phyloP scores from a whole-genome alignment of 768 basidiomycete species.

The Auricularia sp. region DNA sequence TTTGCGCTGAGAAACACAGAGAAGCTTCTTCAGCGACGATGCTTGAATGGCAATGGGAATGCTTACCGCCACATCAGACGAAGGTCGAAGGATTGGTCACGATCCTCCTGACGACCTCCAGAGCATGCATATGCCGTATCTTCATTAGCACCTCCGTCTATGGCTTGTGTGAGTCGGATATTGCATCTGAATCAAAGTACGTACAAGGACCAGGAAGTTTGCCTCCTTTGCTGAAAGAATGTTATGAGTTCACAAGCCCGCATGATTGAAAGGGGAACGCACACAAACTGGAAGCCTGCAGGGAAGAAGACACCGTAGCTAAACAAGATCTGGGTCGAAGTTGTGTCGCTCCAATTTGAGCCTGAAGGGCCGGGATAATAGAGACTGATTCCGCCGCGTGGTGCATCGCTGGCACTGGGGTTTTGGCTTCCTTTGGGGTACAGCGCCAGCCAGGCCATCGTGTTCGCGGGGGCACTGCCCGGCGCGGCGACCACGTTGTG shows the following conservation, averaged over 20 bases:
- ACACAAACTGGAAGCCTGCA: slow-evolving; percentile 21
- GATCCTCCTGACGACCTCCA: slow-evolving; percentile 48
- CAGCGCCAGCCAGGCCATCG: slow-evolving; percentile 37
- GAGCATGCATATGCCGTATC: slow-evolving; percentile 45
- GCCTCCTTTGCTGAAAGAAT: slow-evolving; percentile 35
- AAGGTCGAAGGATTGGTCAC: slow-evolving; percentile 50
- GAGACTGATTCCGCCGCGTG: slow-evolving; percentile 55
- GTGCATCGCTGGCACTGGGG: slow-evolving; percentile 26
- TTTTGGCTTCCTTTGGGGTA: slow-evolving; percentile 52
- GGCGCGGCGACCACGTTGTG: slow-evolving; percentile 36
- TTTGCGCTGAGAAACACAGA: slow-evolving; percentile 4
- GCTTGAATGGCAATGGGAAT: not conserved
- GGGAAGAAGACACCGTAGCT: slow-evolving; percentile 50
- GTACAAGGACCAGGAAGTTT: slow-evolving; percentile 57
- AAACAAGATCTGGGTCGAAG: slow-evolving; percentile 39
- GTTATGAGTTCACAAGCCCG: not conserved
- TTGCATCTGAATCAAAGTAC: not conserved
- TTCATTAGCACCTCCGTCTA: slow-evolving; percentile 38
- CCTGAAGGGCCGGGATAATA: slow-evolving; percentile 51
- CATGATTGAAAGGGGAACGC: not conserved
- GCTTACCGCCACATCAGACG: slow-evolving; percentile 63
- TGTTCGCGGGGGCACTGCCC: slow-evolving; percentile 27
- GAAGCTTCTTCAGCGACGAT: not conserved
- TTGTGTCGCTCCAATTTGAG: slow-evolving; percentile 28
- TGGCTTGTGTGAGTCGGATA: not conserved